Conservation (phyloP, 1,139 yeast genomes). For the Candida mesenterica region DNA sequence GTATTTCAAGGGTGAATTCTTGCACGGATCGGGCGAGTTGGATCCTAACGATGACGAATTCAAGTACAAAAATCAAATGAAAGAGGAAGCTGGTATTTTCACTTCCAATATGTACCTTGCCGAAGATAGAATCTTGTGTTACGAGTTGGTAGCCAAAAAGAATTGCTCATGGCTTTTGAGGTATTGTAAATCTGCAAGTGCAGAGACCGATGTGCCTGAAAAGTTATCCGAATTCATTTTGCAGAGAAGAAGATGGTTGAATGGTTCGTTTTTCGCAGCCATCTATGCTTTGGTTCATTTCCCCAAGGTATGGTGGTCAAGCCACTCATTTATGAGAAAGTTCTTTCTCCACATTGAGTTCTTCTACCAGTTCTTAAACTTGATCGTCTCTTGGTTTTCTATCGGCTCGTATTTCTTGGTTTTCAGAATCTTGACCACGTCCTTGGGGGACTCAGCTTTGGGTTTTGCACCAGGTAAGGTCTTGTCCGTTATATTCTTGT, state of each 20-base stretch:
- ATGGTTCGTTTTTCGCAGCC: conserved; percentile 52
- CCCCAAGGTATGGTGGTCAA: conserved; percentile 42
- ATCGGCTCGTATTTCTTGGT: conserved; percentile 79
- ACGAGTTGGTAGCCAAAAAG: conserved; percentile 46
- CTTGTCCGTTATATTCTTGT: conserved; percentile 75
- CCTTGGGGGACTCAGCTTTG: conserved; percentile 55
- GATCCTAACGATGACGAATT: conserved; percentile 49
- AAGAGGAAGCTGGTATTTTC: conserved; percentile 50
- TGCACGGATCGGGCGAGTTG: conserved; percentile 45
- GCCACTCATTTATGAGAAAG: conserved; percentile 43
- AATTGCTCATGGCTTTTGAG: conserved; percentile 47
- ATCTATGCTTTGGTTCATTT: conserved; percentile 47
- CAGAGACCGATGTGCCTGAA: conserved; percentile 53
- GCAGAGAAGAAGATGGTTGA: conserved; percentile 52
- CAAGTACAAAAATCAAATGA: conserved; percentile 37
- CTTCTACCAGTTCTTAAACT: conserved; percentile 42
- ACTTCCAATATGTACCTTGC: conserved; percentile 53
- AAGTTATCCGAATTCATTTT: conserved; percentile 44
- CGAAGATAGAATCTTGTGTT: conserved; percentile 51
- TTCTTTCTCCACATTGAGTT: conserved; percentile 44
- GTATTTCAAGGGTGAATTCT: conserved; percentile 49
- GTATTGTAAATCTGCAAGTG: conserved; percentile 46
- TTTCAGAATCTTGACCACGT: conserved; percentile 71
- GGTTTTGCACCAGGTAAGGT: conserved; percentile 72
- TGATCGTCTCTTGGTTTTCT: conserved; percentile 73